Conservation (phyloP, 192 early-diverging fungal genomes). For the Gonapodya prolifera region DNA sequence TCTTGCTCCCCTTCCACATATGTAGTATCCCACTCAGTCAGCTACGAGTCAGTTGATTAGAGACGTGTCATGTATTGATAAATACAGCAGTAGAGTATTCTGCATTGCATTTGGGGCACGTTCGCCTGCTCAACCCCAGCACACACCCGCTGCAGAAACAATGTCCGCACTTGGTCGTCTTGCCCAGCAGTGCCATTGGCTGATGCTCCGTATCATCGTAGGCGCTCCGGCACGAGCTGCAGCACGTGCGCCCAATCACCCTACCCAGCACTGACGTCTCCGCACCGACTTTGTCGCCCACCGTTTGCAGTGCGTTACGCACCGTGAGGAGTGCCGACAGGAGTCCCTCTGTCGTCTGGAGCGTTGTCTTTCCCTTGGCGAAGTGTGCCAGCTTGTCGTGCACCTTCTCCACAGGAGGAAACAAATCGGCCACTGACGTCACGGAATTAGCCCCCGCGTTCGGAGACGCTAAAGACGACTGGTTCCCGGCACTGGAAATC, state of each 20-base stretch:
- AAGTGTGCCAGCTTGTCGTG: not conserved
- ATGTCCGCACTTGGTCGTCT: not conserved
- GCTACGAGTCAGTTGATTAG: too few relatives aligned
- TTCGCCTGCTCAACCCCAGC: not conserved
- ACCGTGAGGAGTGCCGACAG: not conserved
- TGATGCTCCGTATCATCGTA: not conserved
- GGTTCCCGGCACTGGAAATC: too few relatives aligned
- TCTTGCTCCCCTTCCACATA: too few relatives aligned
- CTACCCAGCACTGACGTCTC: not conserved
- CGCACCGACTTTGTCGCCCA: not conserved
- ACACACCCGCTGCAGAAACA: not conserved
- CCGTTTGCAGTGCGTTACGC: not conserved
- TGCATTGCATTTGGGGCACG: not conserved
- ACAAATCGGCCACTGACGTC: not conserved
- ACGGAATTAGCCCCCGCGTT: not conserved
- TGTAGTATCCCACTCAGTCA: too few relatives aligned
- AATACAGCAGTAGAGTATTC: not conserved
- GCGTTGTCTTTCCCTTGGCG: not conserved
- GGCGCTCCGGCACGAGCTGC: not conserved
- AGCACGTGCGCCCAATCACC: not conserved
- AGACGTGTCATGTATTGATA: too few relatives aligned
- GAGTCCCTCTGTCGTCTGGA: not conserved
- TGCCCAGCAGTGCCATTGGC: not conserved
- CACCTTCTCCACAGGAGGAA: not conserved
- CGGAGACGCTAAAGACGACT: not conserved